Evolutionary conservation across 1,139 yeast genomes (phyloP), one percentile per base, ranked within the genome.

Genomic region (Citeromyces siamensis): DNA sequence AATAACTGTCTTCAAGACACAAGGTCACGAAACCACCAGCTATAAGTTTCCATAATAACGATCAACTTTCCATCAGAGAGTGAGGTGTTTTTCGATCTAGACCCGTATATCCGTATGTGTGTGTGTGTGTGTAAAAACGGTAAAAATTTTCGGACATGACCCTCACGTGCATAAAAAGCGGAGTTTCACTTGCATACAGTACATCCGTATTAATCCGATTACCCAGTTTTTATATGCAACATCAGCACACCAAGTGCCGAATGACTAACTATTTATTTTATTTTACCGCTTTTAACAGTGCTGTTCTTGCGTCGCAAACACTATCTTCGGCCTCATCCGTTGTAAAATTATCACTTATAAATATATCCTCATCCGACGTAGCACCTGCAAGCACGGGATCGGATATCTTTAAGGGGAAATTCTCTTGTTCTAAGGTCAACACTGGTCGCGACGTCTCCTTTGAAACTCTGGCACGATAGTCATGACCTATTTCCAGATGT

Each of bases 171-270:
- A 26, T 26, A 26, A 13, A 17, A 14, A 26, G n/a, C 16, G 17
- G 16, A 26, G 17, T 14, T 26, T 26, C 31, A 26, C 31, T 26
- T 26, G 31, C 31, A 26, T 26, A 9, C 4, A 6, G 6, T n/a
- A 17, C 16, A 7, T 26, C 31, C 31, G 31, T 14, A 17, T 26
- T 26, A 26, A 26, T 26, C 31, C 31, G 31, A 26, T 26, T n/a
- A n/a, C n/a, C n/a, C n/a, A n/a, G n/a, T n/a, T n/a, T n/a, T n/a
- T n/a, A n/a, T n/a, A n/a, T n/a, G n/a, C n/a, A n/a, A 14, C 31
- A 26, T 26, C 6, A 26, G 12, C 17, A 14, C 16, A 26, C 16
- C 16, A 6, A 26, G 16, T 17, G 31, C 31, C 31, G 16, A 14
- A 5, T 26, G 16, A 26, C 12, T 26, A 26, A 6, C 12, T n/a